Evolutionary conservation across 805 yeast species (phyloP), one percentile per base, ranked within the genome.

Genomic region (Zygosaccharomyces bailii): DNA sequence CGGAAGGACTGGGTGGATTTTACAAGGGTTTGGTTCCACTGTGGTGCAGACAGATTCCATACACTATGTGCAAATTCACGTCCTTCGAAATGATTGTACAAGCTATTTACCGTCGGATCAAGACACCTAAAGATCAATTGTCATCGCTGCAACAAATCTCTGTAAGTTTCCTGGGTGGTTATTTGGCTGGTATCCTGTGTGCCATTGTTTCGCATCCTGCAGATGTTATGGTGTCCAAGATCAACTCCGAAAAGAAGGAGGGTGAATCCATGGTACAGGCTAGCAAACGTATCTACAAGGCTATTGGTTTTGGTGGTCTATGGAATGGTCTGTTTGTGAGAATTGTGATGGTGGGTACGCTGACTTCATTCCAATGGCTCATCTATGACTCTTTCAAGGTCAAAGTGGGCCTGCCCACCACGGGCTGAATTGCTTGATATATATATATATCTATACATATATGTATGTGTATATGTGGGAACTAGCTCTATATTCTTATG

Each of bases 21-120:
- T 91, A 90, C 72, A 84, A 86, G 61, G 98, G 98, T 43, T 69
- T 91, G 43, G 83, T 80, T 7, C 98, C 99, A 10, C 74, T 91
- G 53, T 93, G 98, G 98, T 79, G 82, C 47, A 84, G 98, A 72
- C 99, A 91, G 70, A 85, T 91, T 57, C 99, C 98, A n/a, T 91
- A 91, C 73, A 91, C 98, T 20, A 90, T 91, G 96, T 95, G 86
- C 50, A 91, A 93, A 70, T 93, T 91, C 67, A 91, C 97, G 6
- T 78, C 95, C 19, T 91, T 93, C 70, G 99, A 91, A 72, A 85
- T 80, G 63, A 85, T 90, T 42, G 97, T 91, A 24, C 88, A 83
- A 59, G 66, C 70, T 39, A 90, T 91, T 60, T 91, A 93, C 71
- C 56, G 71, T 21, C 75, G 72, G 47, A 73, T 91, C 55, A 89